Percentiles rank a stretch among this genome's conserved stretches.
Conservation (phyloP, 768 basidiomycete species). For the Boletus insuetus region DNA sequence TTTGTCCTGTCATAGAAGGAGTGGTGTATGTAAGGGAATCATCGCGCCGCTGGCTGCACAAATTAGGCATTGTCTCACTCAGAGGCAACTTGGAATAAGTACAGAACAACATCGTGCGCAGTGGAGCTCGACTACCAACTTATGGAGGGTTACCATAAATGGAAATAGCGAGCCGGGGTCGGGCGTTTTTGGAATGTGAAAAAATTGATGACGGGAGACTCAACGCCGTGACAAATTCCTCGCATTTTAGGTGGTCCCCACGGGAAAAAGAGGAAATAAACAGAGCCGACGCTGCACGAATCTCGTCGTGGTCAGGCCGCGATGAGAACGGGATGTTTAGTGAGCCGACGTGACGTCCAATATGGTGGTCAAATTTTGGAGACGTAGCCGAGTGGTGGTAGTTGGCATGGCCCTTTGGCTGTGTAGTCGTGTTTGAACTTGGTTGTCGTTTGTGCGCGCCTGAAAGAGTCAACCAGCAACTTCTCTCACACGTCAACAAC, state of each 20-base stretch:
- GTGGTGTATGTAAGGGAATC: too few relatives aligned
- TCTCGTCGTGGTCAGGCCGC: too few relatives aligned
- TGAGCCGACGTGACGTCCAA: too few relatives aligned
- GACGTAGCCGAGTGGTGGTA: constrained; percentile 10
- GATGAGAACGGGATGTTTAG: too few relatives aligned
- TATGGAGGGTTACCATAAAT: constrained; percentile 20
- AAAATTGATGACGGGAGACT: constrained; percentile 20
- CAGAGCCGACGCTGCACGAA: too few relatives aligned
- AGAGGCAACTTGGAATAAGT: too few relatives aligned
- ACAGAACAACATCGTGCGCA: too few relatives aligned
- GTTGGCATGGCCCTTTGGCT: constrained; percentile 8
- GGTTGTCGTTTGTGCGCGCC: constrained; percentile 30
- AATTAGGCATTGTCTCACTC: not conserved
- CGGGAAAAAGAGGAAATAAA: not conserved
- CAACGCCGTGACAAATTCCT: constrained; percentile 17
- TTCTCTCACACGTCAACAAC: constrained; percentile 31
- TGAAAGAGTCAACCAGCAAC: not conserved
- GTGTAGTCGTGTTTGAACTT: constrained; percentile 36
- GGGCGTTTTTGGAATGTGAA: constrained; percentile 21
- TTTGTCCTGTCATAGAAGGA: too few relatives aligned
- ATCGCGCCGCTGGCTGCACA: too few relatives aligned
- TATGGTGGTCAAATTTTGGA: too few relatives aligned
- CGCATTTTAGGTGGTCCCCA: constrained; percentile 3
- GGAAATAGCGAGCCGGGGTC: constrained; percentile 21
- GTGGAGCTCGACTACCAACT: not conserved